Percentiles rank a stretch among this genome's conserved stretches.
Evolutionary conservation across 2,329 filamentous ascomycete species (phyloP).

Genomic region (Cylindrodendrum hubeiense): DNA sequence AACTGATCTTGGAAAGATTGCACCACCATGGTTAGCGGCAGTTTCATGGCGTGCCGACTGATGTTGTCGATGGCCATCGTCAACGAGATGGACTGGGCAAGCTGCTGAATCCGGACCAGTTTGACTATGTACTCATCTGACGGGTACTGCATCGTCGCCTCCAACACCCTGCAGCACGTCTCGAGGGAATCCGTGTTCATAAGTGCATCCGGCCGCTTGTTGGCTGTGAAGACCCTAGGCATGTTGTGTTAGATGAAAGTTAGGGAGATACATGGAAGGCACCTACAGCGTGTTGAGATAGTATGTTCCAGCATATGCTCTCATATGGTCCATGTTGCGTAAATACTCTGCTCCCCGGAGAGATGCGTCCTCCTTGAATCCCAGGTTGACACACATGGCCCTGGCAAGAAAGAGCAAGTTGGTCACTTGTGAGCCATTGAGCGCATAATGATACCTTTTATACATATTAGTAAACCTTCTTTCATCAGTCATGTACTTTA

Average conservation of each 20-base stretch:
- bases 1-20: conserved; percentile 60
- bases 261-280: neutral
- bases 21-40: conserved; percentile 57
- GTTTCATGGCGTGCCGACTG: conserved; percentile 48
- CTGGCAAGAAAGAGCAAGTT: conserved; percentile 63
- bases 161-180: conserved; percentile 57
- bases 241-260: neutral
- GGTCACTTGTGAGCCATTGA: conserved; percentile 63
- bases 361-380: conserved; percentile 44
- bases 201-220: conserved; percentile 61
- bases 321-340: conserved; percentile 57
- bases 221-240: conserved; percentile 56
- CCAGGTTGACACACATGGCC: conserved; percentile 59
- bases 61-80: conserved; percentile 51
- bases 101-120: conserved; percentile 61
- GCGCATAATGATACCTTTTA: conserved; percentile 60
- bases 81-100: conserved; percentile 60
- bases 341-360: conserved; percentile 35
- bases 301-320: conserved; percentile 63
- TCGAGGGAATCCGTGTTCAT: conserved; percentile 61
- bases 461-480: conserved; percentile 22
- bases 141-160: conserved; percentile 55
- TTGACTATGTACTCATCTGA: conserved; percentile 59
- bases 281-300: conserved; percentile 63
- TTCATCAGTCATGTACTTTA: conserved; percentile 1